These are phyloP conservation scores for Rhodofomes roseus DNA, from an alignment of 1,284 basidiomycete genomes.

Conservation along the genomic window DNA sequence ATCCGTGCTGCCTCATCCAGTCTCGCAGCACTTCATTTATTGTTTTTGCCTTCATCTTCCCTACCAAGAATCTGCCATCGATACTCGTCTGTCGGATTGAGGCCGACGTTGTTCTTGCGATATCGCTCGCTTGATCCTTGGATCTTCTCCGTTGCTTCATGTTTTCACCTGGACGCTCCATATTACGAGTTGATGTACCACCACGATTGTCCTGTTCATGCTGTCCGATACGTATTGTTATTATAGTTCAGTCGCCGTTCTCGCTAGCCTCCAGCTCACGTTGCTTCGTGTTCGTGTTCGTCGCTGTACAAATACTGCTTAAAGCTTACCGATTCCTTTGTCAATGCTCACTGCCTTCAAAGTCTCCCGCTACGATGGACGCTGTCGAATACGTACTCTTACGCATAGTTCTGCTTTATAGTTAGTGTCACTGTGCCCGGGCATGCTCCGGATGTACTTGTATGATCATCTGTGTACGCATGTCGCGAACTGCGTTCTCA, in stretches of 20 bases:
- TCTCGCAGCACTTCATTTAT: conserved; percentile 5
- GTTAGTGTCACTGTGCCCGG: not conserved
- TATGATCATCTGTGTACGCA: conserved; percentile 1
- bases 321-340: not conserved
- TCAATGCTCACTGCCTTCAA: not conserved
- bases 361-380: not conserved
- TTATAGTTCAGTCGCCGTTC: not conserved
- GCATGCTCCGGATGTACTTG: not conserved
- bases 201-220: not conserved
- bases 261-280: conserved; percentile 1
- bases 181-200: not conserved
- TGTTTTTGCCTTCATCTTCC: conserved; percentile 1
- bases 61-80: not conserved
- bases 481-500: not conserved
- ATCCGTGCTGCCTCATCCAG: conserved; percentile 1
- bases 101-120: not conserved
- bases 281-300: not conserved
- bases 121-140: not conserved
- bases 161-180: not conserved
- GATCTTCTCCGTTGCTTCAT: not conserved
- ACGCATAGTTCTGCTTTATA: conserved; percentile 1
- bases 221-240: not conserved
- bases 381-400: not conserved
- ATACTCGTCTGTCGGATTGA: not conserved
- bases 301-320: conserved; percentile 1